These are phyloP conservation scores for Ehretia macrophylla DNA, from an alignment of 257 asterid genomes.

Conservation along the genomic window DNA sequence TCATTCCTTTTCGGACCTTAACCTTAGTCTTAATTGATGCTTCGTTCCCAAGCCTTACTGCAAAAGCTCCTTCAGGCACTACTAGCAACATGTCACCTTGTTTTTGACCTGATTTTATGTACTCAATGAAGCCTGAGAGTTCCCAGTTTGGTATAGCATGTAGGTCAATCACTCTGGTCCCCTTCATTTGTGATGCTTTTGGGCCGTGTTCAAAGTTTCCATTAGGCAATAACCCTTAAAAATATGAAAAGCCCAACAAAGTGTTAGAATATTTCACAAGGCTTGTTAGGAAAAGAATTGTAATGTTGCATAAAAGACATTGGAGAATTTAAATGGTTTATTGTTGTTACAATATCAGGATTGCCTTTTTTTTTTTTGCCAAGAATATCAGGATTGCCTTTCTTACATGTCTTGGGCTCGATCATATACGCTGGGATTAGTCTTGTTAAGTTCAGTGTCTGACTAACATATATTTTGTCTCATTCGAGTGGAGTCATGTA, in stretches of 20 bases:
- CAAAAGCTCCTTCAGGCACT: constrained; percentile 21
- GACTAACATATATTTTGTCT: too few species aligned
- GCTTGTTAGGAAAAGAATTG: background rate
- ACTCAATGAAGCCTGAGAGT: constrained; percentile 22
- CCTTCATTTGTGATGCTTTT: constrained; percentile 18
- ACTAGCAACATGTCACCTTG: constrained; percentile 28
- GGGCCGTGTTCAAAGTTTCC: constrained; percentile 28
- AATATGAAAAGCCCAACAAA: background rate
- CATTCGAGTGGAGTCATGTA: too few species aligned
- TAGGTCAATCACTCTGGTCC: constrained; percentile 13
- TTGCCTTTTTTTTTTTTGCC: too few species aligned
- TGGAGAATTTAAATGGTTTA: background rate
- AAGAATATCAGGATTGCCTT: too few species aligned
- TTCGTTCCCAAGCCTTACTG: constrained; percentile 26
- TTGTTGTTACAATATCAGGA: too few species aligned
- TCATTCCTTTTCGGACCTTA: constrained; percentile 10
- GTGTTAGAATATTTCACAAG: too few species aligned
- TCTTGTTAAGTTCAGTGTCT: too few species aligned
- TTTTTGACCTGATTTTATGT: constrained; percentile 25
- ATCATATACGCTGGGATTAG: too few species aligned
- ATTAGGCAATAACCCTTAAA: constrained; percentile 20
- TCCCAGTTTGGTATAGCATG: constrained; percentile 23
- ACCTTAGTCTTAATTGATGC: constrained; percentile 16
- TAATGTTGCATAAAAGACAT: too few species aligned
- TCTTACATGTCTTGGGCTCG: too few species aligned